Conservation (phyloP, 23 red algal species). For the Gracilaria gracilis region DNA sequence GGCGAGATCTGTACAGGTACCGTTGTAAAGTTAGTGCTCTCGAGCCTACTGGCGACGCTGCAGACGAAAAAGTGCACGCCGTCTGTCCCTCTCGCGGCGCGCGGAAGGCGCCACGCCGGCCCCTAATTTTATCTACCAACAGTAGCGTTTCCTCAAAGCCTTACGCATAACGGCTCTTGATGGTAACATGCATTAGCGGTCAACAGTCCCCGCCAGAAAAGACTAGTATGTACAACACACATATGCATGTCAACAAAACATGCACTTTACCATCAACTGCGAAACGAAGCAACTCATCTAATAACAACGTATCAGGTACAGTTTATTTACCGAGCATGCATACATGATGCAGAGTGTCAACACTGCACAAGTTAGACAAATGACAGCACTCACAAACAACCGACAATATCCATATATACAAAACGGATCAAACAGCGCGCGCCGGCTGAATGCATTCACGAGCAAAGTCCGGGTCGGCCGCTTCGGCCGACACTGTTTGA, state of each 20-base stretch:
- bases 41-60: not conserved
- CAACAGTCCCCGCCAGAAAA: too few species aligned
- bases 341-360: not conserved
- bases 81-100: not conserved
- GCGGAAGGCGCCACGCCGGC: not conserved
- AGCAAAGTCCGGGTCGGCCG: slow-evolving; percentile 40
- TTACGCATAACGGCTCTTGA: too few species aligned
- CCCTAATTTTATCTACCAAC: too few species aligned
- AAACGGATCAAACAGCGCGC: slow-evolving; percentile 29
- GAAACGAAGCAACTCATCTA: not conserved
- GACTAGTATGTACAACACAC: too few species aligned
- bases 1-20: too few species aligned
- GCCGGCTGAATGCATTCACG: slow-evolving; percentile 47
- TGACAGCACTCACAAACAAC: not conserved
- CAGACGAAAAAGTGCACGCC: not conserved
- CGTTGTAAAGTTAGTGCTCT: not conserved
- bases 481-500: slow-evolving; percentile 36
- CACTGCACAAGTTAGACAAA: not conserved
- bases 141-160: too few species aligned
- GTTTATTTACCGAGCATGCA: slow-evolving; percentile 39
- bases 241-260: not conserved
- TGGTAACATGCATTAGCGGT: too few species aligned
- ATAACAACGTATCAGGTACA: not conserved
- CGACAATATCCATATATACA: not conserved
- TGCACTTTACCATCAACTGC: not conserved